phyloP scores from a whole-genome alignment of 148 eudicot genomes.

The Gaultheria prostrata region DNA sequence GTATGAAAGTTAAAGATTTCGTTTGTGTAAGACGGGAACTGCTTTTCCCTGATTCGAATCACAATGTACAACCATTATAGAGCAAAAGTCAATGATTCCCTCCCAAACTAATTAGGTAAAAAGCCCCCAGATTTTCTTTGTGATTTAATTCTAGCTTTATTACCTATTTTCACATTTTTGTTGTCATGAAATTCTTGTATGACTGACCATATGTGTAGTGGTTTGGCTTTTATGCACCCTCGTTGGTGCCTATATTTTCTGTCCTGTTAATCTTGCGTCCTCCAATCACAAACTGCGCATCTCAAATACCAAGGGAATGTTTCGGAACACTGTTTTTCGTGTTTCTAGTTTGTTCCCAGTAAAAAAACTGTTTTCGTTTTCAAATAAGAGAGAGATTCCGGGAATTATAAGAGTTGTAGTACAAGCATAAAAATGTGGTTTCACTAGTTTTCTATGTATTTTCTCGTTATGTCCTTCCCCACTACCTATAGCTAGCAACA shows the following conservation, averaged over 20 bases:
- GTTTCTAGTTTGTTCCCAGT: too few species aligned
- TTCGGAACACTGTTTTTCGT: too few species aligned
- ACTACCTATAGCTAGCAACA: too few species aligned
- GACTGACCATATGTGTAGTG: neutral
- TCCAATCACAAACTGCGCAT: neutral
- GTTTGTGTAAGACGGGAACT: neutral
- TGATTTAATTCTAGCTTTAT: neutral
- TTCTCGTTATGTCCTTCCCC: too few species aligned
- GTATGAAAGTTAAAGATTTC: conserved; percentile 52
- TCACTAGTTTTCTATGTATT: too few species aligned
- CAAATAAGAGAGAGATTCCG: too few species aligned
- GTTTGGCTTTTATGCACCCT: neutral
- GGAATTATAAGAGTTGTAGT: too few species aligned
- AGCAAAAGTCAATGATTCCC: neutral
- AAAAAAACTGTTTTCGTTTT: too few species aligned
- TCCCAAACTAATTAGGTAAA: neutral
- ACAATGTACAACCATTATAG: neutral
- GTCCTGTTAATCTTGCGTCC: neutral
- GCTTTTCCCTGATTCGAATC: neutral
- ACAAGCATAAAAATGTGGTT: too few species aligned
- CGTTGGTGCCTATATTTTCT: neutral
- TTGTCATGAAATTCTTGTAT: neutral
- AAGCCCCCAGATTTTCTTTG: neutral
- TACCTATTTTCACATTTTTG: neutral
- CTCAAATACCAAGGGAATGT: neutral